Evolutionary conservation across 2,329 filamentous ascomycete species (phyloP), one percentile per base, ranked within the genome.

Genomic region (Aspergillus ustus): DNA sequence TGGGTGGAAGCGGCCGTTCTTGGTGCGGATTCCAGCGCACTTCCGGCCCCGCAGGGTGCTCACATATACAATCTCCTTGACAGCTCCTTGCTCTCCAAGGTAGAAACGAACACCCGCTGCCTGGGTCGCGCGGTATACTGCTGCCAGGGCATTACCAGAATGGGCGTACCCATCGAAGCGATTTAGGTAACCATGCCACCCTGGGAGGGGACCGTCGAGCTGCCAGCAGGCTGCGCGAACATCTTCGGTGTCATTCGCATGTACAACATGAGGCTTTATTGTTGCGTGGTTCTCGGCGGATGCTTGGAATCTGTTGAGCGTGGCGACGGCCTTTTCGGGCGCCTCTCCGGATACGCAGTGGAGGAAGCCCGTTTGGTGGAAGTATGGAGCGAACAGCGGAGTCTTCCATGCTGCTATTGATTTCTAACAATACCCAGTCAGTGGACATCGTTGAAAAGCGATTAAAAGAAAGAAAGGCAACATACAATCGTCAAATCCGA

Each of bases 181-280:
- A 68, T 89, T 89, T 46, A 85, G 77, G 69, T 89, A 89, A 7
- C 87, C 87, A 28, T 77, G 80, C 83, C 85, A 89, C 1, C 82
- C 82, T 0, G 78, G 74, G 44, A 87, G 70, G 0, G 79, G 75
- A 0, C 84, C 83, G 6, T 77, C 72, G 48, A 81, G 83, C 63
- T 85, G 83, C 78, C 82, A 84, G 40, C 77, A 78, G 13, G 72
- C 72, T 17, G 78, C 70, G 8, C 73, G 74, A 48, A 85, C 80
- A 37, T 82, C 81, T 0, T 77, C 69, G 0, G 63, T 66, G 1
- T 69, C 70, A 2, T 75, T 63, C 4, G 84, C 67, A 1, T 75
- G 70, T 0, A 73, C 65, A 5, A 85, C 75, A 29, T 80, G 77
- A 2, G 74, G 71, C 7, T 68, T 75, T 58, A 83, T 80, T 0